phyloP scores from a whole-genome alignment of 371 early-diverging fungal species.

The Encephalitozoon intestinalis region DNA sequence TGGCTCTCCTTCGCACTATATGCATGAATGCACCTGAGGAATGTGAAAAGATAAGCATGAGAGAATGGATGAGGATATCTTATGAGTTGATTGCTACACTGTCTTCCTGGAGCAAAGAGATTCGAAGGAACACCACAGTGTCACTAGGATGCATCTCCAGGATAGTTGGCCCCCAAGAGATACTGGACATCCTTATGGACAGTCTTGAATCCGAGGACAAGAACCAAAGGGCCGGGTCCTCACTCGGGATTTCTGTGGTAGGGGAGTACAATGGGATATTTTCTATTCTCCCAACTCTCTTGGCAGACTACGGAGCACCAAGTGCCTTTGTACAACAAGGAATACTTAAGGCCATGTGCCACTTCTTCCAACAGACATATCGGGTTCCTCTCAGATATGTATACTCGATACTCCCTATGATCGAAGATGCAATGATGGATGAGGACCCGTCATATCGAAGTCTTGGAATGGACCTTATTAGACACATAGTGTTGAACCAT shows the following conservation, averaged over 20 bases:
- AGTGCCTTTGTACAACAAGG: conserved; percentile 93
- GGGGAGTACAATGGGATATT: conserved; percentile 60
- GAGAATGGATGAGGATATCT: conserved; percentile 97
- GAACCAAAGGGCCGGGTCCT: conserved; percentile 90
- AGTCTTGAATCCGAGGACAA: conserved; percentile 92
- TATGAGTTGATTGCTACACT: conserved; percentile 86
- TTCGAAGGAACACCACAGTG: conserved; percentile 81
- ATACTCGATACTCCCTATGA: conserved; percentile 78
- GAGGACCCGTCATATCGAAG: conserved; percentile 89
- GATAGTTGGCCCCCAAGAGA: conserved; percentile 96
- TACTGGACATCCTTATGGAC: conserved; percentile 81
- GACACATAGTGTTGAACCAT: conserved; percentile 44
- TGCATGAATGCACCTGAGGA: neutral
- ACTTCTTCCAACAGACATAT: conserved; percentile 90
- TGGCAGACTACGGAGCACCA: conserved; percentile 94
- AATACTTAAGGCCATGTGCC: conserved; percentile 79
- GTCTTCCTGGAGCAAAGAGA: conserved; percentile 83
- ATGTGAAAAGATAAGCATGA: conserved; percentile 32
- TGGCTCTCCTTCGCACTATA: neutral
- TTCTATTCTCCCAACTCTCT: conserved; percentile 84
- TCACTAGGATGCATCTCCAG: conserved; percentile 93
- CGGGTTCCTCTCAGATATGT: conserved; percentile 85
- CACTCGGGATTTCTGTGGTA: conserved; percentile 84
- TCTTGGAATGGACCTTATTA: conserved; percentile 81
- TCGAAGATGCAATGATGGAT: conserved; percentile 90